These are phyloP conservation scores for Microdochium nivale DNA, from an alignment of 2,329 filamentous ascomycete species.

Conservation along the genomic window DNA sequence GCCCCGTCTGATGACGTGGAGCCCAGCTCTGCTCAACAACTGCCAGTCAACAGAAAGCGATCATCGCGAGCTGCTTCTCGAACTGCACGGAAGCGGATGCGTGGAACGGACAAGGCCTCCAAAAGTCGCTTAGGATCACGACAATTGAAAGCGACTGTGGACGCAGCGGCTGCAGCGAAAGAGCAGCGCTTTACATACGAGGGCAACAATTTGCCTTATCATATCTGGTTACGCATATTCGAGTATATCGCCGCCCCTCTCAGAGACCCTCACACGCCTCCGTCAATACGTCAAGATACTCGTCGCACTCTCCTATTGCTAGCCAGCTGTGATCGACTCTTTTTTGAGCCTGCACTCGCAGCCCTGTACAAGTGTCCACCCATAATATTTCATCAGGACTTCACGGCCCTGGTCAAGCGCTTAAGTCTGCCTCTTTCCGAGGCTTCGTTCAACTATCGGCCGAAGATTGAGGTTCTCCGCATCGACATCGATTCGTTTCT, in stretches of 20 bases:
- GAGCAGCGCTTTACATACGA: constrained; percentile 44
- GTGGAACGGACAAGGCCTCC: background rate
- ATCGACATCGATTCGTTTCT: constrained; percentile 50
- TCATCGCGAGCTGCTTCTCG: background rate
- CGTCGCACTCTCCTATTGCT: constrained; percentile 45
- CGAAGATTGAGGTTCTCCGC: constrained; percentile 62
- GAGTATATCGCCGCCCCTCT: constrained; percentile 54
- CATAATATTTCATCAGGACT: constrained; percentile 41
- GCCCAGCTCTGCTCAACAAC: background rate
- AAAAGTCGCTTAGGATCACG: background rate
- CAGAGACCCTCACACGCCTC: constrained; percentile 29
- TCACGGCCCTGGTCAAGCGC: constrained; percentile 41
- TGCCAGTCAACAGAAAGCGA: background rate
- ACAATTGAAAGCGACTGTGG: background rate
- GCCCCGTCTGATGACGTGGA: background rate
- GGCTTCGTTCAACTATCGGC: constrained; percentile 54
- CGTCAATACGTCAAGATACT: constrained; percentile 31
- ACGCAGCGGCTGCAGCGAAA: background rate
- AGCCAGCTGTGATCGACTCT: constrained; percentile 53
- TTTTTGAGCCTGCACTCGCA: constrained; percentile 64
- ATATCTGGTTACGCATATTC: constrained; percentile 63
- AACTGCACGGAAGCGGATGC: background rate
- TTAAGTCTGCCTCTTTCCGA: constrained; percentile 28
- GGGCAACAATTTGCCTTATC: constrained; percentile 48
- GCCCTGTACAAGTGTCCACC: constrained; percentile 64